A percentile compares a stretch with the other conserved stretches of the same genome.
These are phyloP conservation scores for Acidiella bohemica DNA, from an alignment of 495 filamentous ascomycete species.

Conservation along the genomic window DNA sequence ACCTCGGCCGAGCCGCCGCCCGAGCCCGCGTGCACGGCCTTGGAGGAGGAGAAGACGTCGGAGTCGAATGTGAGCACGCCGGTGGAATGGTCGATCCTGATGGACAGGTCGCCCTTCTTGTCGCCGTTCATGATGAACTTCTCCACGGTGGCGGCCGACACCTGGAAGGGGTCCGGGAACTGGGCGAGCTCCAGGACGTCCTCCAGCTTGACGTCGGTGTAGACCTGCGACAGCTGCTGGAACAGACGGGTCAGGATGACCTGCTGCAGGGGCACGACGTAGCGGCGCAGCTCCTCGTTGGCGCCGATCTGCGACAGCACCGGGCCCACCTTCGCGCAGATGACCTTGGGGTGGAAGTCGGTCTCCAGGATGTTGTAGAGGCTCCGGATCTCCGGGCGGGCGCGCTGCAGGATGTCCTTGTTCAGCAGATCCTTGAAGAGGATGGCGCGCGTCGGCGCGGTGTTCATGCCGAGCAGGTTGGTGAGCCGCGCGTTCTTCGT, in stretches of 20 bases:
- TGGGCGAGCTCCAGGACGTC: conserved; percentile 89
- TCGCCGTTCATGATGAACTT: conserved; percentile 99
- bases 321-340: conserved; percentile 97
- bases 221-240: conserved; percentile 97
- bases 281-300: conserved; percentile 93
- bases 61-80: conserved; percentile 94
- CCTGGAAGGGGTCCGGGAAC: conserved; percentile 95
- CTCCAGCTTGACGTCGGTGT: conserved; percentile 89
- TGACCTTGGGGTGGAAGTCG: conserved; percentile 95
- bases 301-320: conserved; percentile 88
- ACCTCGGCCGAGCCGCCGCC: conserved; percentile 77
- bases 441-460: conserved; percentile 73
- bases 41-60: conserved; percentile 93
- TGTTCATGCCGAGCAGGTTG: conserved; percentile 83
- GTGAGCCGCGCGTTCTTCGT: conserved; percentile 97
- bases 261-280: conserved; percentile 86
- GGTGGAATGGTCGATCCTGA: conserved; percentile 88
- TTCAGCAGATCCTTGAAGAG: conserved; percentile 91
- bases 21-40: conserved; percentile 77
- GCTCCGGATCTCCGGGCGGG: conserved; percentile 82
- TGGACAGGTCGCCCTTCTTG: conserved; percentile 97
- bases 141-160: conserved; percentile 80
- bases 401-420: conserved; percentile 84
- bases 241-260: conserved; percentile 96
- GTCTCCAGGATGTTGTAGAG: conserved; percentile 98